Base-by-base conservation (phyloP, 768 basidiomycete genomes). In the Mycena crocata region DNA sequence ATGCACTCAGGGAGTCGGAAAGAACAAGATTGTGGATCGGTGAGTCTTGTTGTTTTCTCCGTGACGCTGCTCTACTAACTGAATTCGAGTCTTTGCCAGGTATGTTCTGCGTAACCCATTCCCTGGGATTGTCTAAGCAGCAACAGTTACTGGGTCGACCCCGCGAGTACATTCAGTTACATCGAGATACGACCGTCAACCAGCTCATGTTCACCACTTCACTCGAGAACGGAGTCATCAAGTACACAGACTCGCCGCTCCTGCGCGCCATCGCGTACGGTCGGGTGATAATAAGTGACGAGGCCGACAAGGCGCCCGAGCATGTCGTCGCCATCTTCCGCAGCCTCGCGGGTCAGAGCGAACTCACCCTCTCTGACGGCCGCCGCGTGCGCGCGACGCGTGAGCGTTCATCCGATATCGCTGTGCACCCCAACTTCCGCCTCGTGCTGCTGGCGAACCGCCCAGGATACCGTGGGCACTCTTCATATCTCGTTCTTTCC, bases 281-380 rank as follows among this genome's bases (percentile, higher is more conserved):
- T 0, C 86, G 90, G 12, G 80, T 88, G n/a, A 88, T 91, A 66
- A 85, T 91, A 71, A 85, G 90, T 51, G 89, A 91, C 72, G 89
- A 91, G 71, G 90, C 89, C 5, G 90, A 91, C 76, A 91, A 91
- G 75, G 90, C 89, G 10, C 88, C 89, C 10, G 90, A 91, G 71
- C 89, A 91, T 64, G 90, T 91, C 55, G 89, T 90, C 24, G 89
- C 90, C 9, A 85, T 91, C 55, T 90, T 91, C 84, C 82, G 88
- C 31, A 90, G 89, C 74, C 83, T 91, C 28, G 89, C 89, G 5
- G 87, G 89, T 3, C 88, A 90, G 61, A 83, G 86, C 13, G 89
- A 90, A 73, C 79, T 91, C 79, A 86, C 86, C 0, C 82, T 90
- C 5, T 83, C 89, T 0, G 89, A 91, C 74, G 89, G 90, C 19